Percentiles rank a stretch among this genome's conserved stretches.
These are phyloP conservation scores for Pulveroboletus sp. DNA, from an alignment of 768 basidiomycete species.

Conservation along the genomic window DNA sequence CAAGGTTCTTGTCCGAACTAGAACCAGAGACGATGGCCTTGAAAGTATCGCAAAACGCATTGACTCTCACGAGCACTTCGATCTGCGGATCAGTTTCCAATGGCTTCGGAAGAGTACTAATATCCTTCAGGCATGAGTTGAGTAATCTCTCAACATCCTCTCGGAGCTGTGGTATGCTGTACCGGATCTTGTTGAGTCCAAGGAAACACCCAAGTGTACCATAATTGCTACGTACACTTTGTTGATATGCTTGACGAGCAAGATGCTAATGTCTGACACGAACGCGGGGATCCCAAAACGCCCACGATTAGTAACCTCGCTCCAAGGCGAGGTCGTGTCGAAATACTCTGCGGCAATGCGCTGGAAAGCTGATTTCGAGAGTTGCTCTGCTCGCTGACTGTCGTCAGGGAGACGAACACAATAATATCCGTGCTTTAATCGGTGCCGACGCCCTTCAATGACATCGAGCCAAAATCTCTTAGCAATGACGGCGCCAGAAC, in stretches of 20 bases:
- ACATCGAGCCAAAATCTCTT: conserved; percentile 46
- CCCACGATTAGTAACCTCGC: conserved; percentile 34
- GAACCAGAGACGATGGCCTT: conserved; percentile 30
- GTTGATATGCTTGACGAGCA: conserved; percentile 51
- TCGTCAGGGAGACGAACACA: conserved; percentile 65
- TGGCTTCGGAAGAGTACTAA: conserved; percentile 39
- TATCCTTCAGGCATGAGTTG: conserved; percentile 25
- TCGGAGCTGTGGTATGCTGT: conserved; percentile 46
- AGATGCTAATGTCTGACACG: conserved; percentile 45
- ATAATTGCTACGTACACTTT: conserved; percentile 38
- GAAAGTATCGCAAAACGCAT: conserved; percentile 41
- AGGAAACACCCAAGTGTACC: not conserved
- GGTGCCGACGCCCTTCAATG: conserved; percentile 43
- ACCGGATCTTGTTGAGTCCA: not conserved
- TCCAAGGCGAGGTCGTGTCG: conserved; percentile 48
- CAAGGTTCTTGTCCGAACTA: conserved; percentile 32
- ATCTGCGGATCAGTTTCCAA: conserved; percentile 38
- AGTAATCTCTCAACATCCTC: conserved; percentile 40
- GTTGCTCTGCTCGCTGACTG: conserved; percentile 38
- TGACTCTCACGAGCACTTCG: conserved; percentile 43
- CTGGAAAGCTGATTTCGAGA: conserved; percentile 37
- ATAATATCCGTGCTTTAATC: conserved; percentile 55
- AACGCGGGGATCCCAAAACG: conserved; percentile 55
- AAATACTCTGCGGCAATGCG: conserved; percentile 43
- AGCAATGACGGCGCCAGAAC: conserved; percentile 37